phyloP scores from a whole-genome alignment of 257 asterid genomes.

The Misopates orontium region DNA sequence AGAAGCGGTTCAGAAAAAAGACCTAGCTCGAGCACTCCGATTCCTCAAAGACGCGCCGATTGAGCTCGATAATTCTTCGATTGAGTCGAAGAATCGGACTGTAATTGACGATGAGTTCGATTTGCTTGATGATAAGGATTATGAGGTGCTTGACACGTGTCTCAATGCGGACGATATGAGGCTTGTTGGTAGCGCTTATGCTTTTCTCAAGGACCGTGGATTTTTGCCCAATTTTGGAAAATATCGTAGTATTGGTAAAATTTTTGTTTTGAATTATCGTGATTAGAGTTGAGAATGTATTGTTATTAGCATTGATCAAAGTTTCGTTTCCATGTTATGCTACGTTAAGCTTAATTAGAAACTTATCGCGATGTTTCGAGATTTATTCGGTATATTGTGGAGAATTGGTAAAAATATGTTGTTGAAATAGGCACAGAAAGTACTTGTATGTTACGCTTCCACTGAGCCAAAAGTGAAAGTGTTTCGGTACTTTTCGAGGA shows the following conservation, averaged over 20 bases:
- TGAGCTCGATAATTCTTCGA: slow-evolving; percentile 35
- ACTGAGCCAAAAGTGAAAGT: too few species aligned
- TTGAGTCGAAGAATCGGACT: slow-evolving; percentile 29
- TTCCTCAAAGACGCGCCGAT: slow-evolving; percentile 52
- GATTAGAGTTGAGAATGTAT: too few species aligned
- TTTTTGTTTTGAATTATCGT: too few species aligned
- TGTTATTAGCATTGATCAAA: too few species aligned
- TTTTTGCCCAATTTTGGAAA: slow-evolving; percentile 71
- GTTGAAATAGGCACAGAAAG: too few species aligned
- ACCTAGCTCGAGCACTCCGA: slow-evolving; percentile 86
- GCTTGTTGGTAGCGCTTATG: slow-evolving; percentile 79
- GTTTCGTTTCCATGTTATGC: too few species aligned
- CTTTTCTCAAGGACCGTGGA: slow-evolving; percentile 65
- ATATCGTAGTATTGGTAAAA: slow-evolving; percentile 67
- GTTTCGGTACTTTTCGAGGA: too few species aligned
- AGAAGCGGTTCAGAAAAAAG: slow-evolving; percentile 83
- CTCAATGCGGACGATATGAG: slow-evolving; percentile 95
- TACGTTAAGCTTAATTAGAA: too few species aligned
- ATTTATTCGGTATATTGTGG: too few species aligned
- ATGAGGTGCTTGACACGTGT: slow-evolving; percentile 86
- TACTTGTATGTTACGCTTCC: too few species aligned
- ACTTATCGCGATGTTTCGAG: too few species aligned
- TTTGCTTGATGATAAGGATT: slow-evolving; percentile 54
- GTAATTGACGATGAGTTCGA: slow-evolving; percentile 21
- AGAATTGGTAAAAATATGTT: too few species aligned